Conservation (phyloP, 192 early-diverging fungal species). For the Rhizoclosmatium globosum region DNA sequence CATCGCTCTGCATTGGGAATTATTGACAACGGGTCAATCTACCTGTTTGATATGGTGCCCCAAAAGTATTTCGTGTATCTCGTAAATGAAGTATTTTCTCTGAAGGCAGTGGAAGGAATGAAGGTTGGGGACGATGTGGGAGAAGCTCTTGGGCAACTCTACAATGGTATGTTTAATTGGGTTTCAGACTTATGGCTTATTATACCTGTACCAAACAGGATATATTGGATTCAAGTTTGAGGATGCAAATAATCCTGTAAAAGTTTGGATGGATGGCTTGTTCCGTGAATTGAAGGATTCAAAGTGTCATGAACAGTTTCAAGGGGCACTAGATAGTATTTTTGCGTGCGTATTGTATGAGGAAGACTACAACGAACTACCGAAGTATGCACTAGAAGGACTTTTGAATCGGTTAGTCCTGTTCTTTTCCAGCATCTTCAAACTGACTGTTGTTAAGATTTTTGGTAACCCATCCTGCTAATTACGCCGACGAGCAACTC, state of each 20-base stretch:
- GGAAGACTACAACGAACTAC: conserved; percentile 4
- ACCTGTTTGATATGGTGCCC: conserved; percentile 12
- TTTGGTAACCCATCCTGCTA: conserved; percentile 36
- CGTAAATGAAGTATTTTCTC: conserved; percentile 7
- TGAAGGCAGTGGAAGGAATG: conserved; percentile 1
- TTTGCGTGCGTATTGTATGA: conserved; percentile 31
- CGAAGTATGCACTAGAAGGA: background rate
- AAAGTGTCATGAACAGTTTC: conserved; percentile 43
- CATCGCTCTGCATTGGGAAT: background rate
- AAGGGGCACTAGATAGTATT: conserved; percentile 27
- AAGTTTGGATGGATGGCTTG: background rate
- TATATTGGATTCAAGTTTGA: conserved; percentile 1
- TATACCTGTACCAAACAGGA: background rate
- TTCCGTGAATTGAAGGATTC: conserved; percentile 8
- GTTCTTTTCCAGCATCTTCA: background rate
- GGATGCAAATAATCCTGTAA: background rate
- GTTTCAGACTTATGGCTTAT: background rate
- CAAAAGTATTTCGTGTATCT: conserved; percentile 29
- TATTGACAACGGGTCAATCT: conserved; percentile 6
- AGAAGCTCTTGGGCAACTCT: background rate
- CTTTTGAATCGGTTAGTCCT: background rate
- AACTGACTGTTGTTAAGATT: conserved; percentile 23
- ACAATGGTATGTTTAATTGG: background rate
- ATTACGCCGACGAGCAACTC: conserved; percentile 35
- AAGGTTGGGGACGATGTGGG: background rate